phyloP scores from a whole-genome alignment of 192 early-diverging fungal species.

The Backusella sp. region DNA sequence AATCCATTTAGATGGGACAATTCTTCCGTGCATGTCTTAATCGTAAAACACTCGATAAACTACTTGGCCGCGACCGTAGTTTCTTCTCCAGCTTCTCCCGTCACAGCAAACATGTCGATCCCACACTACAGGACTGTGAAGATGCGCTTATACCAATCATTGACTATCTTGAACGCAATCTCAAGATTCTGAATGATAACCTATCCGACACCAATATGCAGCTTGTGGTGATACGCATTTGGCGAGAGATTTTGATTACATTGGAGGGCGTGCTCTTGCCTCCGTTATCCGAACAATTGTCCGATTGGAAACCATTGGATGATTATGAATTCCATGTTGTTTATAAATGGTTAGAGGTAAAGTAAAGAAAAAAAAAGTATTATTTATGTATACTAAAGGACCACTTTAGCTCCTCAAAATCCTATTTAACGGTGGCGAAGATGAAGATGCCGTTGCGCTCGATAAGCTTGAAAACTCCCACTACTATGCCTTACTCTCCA shows the following conservation, averaged over 20 bases:
- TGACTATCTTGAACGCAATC: slow-evolving; percentile 75
- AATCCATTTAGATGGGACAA: slow-evolving; percentile 49
- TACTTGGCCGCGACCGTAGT: slow-evolving; percentile 50
- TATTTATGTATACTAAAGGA: too few species aligned
- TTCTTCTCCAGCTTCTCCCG: slow-evolving; percentile 36
- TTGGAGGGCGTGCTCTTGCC: slow-evolving; percentile 73
- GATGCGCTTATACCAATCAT: slow-evolving; percentile 66
- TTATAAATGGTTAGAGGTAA: slow-evolving; percentile 66
- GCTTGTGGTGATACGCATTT: slow-evolving; percentile 63
- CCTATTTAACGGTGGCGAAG: slow-evolving; percentile 70
- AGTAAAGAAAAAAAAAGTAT: neutral
- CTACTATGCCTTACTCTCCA: slow-evolving; percentile 64
- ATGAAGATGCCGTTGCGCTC: slow-evolving; percentile 59
- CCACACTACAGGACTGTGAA: slow-evolving; percentile 54
- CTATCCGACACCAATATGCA: slow-evolving; percentile 66
- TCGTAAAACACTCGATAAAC: slow-evolving; percentile 52
- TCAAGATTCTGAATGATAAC: slow-evolving; percentile 63
- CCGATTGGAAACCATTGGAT: slow-evolving; percentile 59
- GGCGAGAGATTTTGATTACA: slow-evolving; percentile 67
- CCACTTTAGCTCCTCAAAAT: slow-evolving; percentile 59
- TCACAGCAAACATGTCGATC: slow-evolving; percentile 33
- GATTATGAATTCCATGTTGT: slow-evolving; percentile 64
- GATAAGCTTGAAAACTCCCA: slow-evolving; percentile 63
- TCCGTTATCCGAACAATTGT: slow-evolving; percentile 59
- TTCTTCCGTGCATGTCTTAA: slow-evolving; percentile 65